Evolutionary conservation across 208 protist species (phyloP).

Genomic region (Strigomonas oncopelti): DNA sequence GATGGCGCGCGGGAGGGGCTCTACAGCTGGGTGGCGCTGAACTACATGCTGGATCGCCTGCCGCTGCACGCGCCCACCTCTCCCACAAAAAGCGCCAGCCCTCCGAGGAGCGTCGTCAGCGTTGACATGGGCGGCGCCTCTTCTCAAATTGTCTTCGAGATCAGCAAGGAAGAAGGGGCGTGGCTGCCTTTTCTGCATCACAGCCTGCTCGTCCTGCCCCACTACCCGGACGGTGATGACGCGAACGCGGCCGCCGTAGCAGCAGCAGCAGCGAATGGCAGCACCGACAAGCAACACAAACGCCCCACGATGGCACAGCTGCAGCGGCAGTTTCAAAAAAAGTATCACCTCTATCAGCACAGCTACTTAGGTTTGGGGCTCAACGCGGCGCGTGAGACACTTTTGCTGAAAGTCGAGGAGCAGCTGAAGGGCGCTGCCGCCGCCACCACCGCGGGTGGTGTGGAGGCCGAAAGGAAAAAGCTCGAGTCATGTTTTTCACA

Average conservation of each 20-base stretch:
- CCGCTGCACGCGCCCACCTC: neutral
- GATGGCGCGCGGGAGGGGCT: constrained; percentile 69
- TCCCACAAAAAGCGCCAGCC: neutral
- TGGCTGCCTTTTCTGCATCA: constrained; percentile 49
- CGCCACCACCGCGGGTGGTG: neutral
- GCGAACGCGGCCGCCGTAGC: no score
- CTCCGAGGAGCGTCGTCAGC: constrained; percentile 6
- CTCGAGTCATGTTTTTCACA: constrained; percentile 27
- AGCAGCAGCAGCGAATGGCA: constrained; percentile 11
- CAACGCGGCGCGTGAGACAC: constrained; percentile 44
- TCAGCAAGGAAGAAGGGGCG: constrained; percentile 16
- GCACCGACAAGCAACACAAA: constrained; percentile 7
- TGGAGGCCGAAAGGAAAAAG: constrained; percentile 9
- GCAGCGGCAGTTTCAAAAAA: neutral
- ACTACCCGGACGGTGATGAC: no score
- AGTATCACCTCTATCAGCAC: constrained; percentile 52
- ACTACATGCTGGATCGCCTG: constrained; percentile 55
- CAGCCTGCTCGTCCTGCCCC: neutral
- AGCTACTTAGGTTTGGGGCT: constrained; percentile 79
- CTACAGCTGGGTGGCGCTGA: constrained; percentile 81
- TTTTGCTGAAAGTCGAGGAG: constrained; percentile 10
- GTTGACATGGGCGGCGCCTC: constrained; percentile 86
- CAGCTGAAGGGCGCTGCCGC: neutral
- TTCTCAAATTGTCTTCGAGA: constrained; percentile 72
- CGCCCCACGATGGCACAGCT: constrained; percentile 6